phyloP scores from a whole-genome alignment of 768 basidiomycete genomes.

The Podaxis rugospora region DNA sequence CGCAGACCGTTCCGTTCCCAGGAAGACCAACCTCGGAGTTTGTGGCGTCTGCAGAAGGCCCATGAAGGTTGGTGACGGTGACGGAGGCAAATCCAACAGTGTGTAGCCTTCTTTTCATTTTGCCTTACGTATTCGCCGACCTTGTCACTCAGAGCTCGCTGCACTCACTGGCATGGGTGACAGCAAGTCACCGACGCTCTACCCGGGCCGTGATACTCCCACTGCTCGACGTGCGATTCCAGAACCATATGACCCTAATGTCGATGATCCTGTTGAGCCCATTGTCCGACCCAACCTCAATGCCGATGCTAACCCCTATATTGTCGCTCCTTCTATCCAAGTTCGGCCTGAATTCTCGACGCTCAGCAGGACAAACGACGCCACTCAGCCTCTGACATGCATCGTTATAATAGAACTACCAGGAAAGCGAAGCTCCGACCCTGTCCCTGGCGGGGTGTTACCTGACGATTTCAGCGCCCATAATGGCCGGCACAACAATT shows the following conservation, averaged over 20 bases:
- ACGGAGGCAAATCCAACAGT: slow-evolving; percentile 89
- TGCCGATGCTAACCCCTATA: slow-evolving; percentile 55
- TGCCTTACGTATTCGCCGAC: slow-evolving; percentile 1
- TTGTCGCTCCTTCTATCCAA: slow-evolving; percentile 90
- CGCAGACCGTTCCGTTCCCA: slow-evolving; percentile 49
- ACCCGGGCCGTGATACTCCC: slow-evolving; percentile 67
- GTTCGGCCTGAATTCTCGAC: slow-evolving; percentile 90
- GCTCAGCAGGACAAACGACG: slow-evolving; percentile 62
- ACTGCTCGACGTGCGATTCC: slow-evolving; percentile 33
- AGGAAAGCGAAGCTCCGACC: slow-evolving; percentile 52
- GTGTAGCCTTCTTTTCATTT: slow-evolving; percentile 19
- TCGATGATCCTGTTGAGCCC: slow-evolving; percentile 83
- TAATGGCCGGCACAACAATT: slow-evolving; percentile 23
- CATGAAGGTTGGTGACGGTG: slow-evolving; percentile 92
- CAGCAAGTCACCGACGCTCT: slow-evolving; percentile 47
- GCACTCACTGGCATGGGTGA: slow-evolving; percentile 88
- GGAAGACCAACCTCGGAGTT: slow-evolving; percentile 83
- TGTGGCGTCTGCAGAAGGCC: slow-evolving; percentile 96
- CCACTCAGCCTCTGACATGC: slow-evolving; percentile 86
- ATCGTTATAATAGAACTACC: slow-evolving; percentile 93
- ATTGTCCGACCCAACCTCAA: slow-evolving; percentile 44
- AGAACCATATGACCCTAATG: slow-evolving; percentile 62
- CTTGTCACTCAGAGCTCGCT: slow-evolving; percentile 67
- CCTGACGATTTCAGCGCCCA: slow-evolving; percentile 40
- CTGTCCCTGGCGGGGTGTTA: slow-evolving; percentile 51